Evolutionary conservation across 2,329 filamentous ascomycete genomes (phyloP).

Genomic region (Pestalotiopsis sp.): DNA sequence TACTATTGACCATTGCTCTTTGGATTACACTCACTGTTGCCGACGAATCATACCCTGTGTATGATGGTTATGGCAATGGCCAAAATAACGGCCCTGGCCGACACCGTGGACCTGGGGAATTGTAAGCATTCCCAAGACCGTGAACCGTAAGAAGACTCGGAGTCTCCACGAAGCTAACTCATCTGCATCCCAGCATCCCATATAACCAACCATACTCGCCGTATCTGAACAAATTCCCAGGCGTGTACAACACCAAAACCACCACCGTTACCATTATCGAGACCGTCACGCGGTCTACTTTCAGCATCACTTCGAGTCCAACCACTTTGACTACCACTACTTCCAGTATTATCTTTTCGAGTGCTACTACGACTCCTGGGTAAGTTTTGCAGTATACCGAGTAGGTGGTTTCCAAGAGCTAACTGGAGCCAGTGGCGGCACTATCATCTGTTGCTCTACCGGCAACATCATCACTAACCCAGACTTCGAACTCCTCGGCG

Average conservation of each 20-base stretch:
- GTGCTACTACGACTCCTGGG: neutral
- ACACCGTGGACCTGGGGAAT: neutral
- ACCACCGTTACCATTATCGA: neutral
- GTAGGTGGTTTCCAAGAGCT: too few relatives aligned
- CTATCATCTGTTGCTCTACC: neutral
- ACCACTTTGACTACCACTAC: neutral
- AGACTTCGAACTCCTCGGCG: neutral
- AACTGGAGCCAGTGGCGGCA: too few relatives aligned
- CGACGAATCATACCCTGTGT: neutral
- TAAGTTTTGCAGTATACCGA: too few relatives aligned
- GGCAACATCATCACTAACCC: neutral
- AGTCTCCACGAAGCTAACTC: too few relatives aligned
- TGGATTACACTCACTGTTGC: neutral
- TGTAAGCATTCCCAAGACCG: too few relatives aligned
- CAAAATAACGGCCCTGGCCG: neutral
- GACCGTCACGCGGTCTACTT: neutral
- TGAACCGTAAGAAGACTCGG: too few relatives aligned
- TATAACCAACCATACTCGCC: neutral
- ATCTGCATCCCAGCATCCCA: too few relatives aligned
- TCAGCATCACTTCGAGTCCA: neutral
- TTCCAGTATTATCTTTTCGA: neutral
- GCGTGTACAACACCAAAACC: neutral
- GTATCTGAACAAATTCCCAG: neutral
- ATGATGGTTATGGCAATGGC: neutral
- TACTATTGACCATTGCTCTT: neutral